A percentile compares a stretch with the other conserved stretches of the same genome.
phyloP scores from a whole-genome alignment of 352 stramenopile genomes.

The Phytopythium mirpurense region DNA sequence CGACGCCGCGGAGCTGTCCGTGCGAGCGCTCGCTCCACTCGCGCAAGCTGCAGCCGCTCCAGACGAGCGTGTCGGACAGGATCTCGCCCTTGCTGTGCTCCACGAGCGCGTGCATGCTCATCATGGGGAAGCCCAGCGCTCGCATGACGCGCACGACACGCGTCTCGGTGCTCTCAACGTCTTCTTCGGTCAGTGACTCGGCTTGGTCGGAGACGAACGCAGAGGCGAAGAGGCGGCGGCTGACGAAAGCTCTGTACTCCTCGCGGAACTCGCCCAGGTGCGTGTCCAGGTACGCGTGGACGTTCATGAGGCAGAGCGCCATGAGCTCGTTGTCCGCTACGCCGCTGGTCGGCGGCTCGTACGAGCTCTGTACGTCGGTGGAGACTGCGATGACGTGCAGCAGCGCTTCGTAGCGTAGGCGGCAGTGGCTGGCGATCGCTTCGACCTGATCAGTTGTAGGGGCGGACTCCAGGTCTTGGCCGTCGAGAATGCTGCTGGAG shows the following conservation, averaged over 20 bases:
- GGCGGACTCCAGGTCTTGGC: neutral
- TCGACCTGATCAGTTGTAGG: neutral
- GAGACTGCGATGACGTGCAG: conserved; percentile 3
- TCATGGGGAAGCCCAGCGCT: conserved; percentile 36
- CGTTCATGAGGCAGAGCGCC: conserved; percentile 50
- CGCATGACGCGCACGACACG: conserved; percentile 28
- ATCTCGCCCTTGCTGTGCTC: conserved; percentile 17
- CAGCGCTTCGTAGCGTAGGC: conserved; percentile 1
- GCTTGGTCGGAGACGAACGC: neutral
- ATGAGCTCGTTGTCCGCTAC: conserved; percentile 40
- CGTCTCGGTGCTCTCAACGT: neutral
- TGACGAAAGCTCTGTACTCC: conserved; percentile 1
- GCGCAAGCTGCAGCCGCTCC: conserved; percentile 31
- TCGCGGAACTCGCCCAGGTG: conserved; percentile 23
- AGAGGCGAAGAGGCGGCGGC: neutral
- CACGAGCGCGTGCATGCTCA: conserved; percentile 24
- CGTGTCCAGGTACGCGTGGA: conserved; percentile 54
- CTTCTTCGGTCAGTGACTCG: neutral
- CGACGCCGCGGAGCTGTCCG: neutral
- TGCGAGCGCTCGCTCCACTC: conserved; percentile 30
- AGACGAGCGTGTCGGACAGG: conserved; percentile 22
- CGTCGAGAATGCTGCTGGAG: too few relatives aligned
- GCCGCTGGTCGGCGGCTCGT: conserved; percentile 10
- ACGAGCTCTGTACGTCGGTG: conserved; percentile 12
- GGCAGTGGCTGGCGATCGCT: neutral